Percentiles rank a stretch among this genome's conserved stretches.
Conservation (phyloP, 2,329 filamentous ascomycete genomes). For the Furcasterigmium furcatum region DNA sequence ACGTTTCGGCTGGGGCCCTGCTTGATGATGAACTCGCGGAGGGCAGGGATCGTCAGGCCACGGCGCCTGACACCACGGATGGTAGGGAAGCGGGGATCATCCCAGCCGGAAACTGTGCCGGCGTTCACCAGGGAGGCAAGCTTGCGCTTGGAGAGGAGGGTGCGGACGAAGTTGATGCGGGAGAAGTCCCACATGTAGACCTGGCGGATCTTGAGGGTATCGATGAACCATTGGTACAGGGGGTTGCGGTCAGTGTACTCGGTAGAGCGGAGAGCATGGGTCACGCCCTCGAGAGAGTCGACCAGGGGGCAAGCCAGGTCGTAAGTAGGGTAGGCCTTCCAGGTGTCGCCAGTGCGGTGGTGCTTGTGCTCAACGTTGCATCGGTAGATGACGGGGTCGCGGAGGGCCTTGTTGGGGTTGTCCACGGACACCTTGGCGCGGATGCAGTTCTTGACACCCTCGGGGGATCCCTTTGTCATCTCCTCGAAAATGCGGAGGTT, state of each 20-base stretch:
- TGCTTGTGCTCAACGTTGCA: conserved; percentile 70
- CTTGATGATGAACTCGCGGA: conserved; percentile 80
- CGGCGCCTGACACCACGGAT: conserved; percentile 75
- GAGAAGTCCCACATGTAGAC: conserved; percentile 86
- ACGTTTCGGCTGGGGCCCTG: conserved; percentile 83
- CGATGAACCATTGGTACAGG: conserved; percentile 83
- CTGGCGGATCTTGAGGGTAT: conserved; percentile 68
- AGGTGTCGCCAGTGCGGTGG: conserved; percentile 74
- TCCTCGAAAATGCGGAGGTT: conserved; percentile 82
- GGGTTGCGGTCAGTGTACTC: conserved; percentile 87
- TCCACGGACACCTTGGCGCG: conserved; percentile 91
- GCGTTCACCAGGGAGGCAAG: conserved; percentile 78
- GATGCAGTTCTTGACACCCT: conserved; percentile 84
- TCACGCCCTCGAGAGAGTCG: conserved; percentile 77
- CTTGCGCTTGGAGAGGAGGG: conserved; percentile 83
- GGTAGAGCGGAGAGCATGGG: conserved; percentile 77
- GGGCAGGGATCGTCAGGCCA: conserved; percentile 74
- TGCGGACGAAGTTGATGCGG: conserved; percentile 79
- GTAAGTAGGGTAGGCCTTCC: conserved; percentile 88
- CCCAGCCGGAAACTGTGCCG: conserved; percentile 78
- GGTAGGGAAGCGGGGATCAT: conserved; percentile 83
- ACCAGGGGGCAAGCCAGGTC: conserved; percentile 83
- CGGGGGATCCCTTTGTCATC: conserved; percentile 83
- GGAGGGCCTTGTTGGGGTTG: conserved; percentile 91
- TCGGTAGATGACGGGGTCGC: conserved; percentile 96